Base-by-base conservation (phyloP, 129 eudicot species). In the Silybum marianum region DNA sequence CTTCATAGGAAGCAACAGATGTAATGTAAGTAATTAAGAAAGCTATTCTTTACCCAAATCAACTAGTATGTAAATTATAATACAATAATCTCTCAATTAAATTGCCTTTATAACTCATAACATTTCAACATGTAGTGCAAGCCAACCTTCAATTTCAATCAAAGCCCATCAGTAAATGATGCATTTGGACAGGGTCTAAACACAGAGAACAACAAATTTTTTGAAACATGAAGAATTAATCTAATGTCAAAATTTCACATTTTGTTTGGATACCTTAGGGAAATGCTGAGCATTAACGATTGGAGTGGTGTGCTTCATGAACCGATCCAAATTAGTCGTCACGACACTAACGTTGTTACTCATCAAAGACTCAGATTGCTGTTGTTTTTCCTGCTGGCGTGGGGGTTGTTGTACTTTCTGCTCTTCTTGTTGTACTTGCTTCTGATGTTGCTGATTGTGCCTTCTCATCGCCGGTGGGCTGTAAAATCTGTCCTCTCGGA, bases 381-480 rank as follows among this genome's bases (percentile, higher is more conserved):
- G 84, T 12, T 79, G 79, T 10, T 68, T 81, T 70, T 25, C 76
- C 36, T 73, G 84, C 48, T 84, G 87, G 21, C n/a, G 65, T 46
- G 71, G 30, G 38, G 89, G 74, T 81, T 76, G 80, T 76, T 78
- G 80, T 76, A 69, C 79, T 75, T 79, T 71, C 88, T 85, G 88
- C 71, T 51, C 78, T 19, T 84, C 85, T 72, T 42, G 82, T 80
- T 83, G 84, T 71, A 70, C 74, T 46, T 86, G 87, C 83, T 82
- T 83, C 82, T 83, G 88, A 21, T 74, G 87, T 69, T 87, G 85
- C 60, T 88, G 95, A 72, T 84, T 77, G 66, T 73, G 32, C 84
- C 77, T 85, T 58, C 99, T 88, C 95, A 92, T 89, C 80, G 96
- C 89, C 80, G 99, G 99, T 9, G 99, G 97, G 75, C 92, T 84